Conservation (phyloP, 306 rosid genomes). For the Mimosa pudica region DNA sequence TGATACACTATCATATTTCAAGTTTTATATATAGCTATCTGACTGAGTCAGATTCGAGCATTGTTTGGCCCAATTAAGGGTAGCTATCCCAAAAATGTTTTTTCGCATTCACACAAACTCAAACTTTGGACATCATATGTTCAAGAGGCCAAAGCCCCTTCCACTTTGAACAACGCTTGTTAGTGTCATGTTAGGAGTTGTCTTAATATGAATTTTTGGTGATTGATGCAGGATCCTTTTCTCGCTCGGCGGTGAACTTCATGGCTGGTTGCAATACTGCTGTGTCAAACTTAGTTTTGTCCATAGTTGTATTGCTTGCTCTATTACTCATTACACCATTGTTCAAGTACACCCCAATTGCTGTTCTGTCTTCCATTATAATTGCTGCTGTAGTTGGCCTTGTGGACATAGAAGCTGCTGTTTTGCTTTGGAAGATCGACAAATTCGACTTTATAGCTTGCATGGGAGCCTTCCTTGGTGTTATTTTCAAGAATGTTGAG, state of each 20-base stretch:
- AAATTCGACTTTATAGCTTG: slow-evolving; percentile 81
- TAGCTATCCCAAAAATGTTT: no score
- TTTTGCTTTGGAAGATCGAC: slow-evolving; percentile 77
- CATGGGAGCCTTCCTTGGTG: slow-evolving; percentile 94
- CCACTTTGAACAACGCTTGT: no score
- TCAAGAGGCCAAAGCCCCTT: no score
- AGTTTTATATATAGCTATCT: not conserved
- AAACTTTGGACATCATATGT: no score
- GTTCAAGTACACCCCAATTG: slow-evolving; percentile 85
- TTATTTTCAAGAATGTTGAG: slow-evolving; percentile 72
- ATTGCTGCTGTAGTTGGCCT: slow-evolving; percentile 61
- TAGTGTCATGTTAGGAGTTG: not conserved
- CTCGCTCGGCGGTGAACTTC: slow-evolving; percentile 84
- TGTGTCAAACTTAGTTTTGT: slow-evolving; percentile 82
- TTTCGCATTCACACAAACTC: no score
- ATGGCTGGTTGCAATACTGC: slow-evolving; percentile 91
- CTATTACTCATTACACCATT: slow-evolving; percentile 67
- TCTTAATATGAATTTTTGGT: not conserved
- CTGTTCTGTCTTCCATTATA: slow-evolving; percentile 81
- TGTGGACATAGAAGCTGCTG: slow-evolving; percentile 54
- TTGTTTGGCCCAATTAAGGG: no score
- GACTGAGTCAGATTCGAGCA: no score
- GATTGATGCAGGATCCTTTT: slow-evolving; percentile 68
- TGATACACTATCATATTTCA: not conserved
- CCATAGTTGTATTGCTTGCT: slow-evolving; percentile 62